Evolutionary conservation across 768 basidiomycete genomes (phyloP), one percentile per base, ranked within the genome.

Genomic region (Clitopilus hobsonii): DNA sequence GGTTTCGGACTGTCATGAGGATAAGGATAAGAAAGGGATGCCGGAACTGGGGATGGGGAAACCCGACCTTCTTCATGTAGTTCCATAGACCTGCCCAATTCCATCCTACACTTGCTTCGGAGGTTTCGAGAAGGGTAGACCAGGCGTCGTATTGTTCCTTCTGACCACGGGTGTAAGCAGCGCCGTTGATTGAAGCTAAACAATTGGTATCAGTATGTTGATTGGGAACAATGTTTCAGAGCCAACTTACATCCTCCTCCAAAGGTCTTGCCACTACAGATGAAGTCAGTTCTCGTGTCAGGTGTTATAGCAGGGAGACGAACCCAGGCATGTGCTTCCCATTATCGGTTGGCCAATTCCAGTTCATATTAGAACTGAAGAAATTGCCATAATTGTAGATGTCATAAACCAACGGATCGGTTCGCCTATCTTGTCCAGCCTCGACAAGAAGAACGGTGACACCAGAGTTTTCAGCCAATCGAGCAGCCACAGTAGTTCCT

Each of bases 381-480:
- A 75, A 75, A 25, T 68, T 61, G 6, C 71, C 66, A 58, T 76
- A 82, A 26, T 67, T 60, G 56, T 79, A 75, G 18, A 80, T 70
- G 54, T 81, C 77, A 54, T 74, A 78, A 1, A 82, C 72, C 11
- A 69, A 63, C 1, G 74, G 66, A 57, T 80, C 30, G 26, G 11
- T 51, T 32, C 49, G 16, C 27, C 49, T 22, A 30, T 81, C 80
- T 6, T 64, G 69, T 0, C 82, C 82, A 2, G 75, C 81, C 63
- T 84, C 82, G 45, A 84, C 69, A 54, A 82, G 63, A 3, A 82
- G 69, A 0, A 84, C 73, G 8, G 73, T 71, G 38, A 74, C 64
- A 0, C 63, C 56, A 3, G 74, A 58, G 53, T 81, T 69, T 60
- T 82, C 79, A 0, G 78, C 65, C 10, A 82, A 69, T 10, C 80